Conservation (phyloP, 129 eudicot species). For the Chrysanthemum seticuspe region DNA sequence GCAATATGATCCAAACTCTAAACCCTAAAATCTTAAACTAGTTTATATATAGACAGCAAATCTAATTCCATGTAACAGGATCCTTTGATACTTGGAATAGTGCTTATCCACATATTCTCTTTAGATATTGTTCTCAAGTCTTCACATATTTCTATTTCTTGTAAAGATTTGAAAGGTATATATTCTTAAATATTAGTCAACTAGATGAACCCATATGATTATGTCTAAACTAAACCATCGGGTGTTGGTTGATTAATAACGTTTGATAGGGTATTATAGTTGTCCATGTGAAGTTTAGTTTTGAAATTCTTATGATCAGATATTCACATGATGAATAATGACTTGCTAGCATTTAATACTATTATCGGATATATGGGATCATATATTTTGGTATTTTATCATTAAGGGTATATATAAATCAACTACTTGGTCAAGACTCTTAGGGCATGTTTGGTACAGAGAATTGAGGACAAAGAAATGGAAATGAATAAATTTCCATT, state of each 20-base stretch:
- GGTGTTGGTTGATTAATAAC: slow-evolving; percentile 18
- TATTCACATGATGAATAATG: slow-evolving; percentile 17
- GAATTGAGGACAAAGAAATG: too few relatives aligned
- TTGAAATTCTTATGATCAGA: slow-evolving; percentile 3
- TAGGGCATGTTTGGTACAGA: too few relatives aligned
- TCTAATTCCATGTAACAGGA: slow-evolving; percentile 39
- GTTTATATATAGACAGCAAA: slow-evolving; percentile 21
- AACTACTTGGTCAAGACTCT: too few relatives aligned
- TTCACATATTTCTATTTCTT: slow-evolving; percentile 12
- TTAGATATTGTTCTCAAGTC: slow-evolving; percentile 32
- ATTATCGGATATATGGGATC: not conserved
- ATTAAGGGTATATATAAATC: not conserved
- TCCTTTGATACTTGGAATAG: slow-evolving; percentile 36
- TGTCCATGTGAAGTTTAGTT: slow-evolving; percentile 37
- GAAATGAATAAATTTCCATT: too few relatives aligned
- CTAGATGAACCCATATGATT: slow-evolving; percentile 1
- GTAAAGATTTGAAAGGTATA: slow-evolving; percentile 23
- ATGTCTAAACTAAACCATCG: not conserved
- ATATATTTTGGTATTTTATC: not conserved
- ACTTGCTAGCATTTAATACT: not conserved
- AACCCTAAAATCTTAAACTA: slow-evolving; percentile 11
- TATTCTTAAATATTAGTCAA: slow-evolving; percentile 23
- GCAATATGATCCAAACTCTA: not conserved
- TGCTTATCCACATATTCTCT: slow-evolving; percentile 28
- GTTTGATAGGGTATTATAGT: slow-evolving; percentile 31